A percentile compares a stretch with the other conserved stretches of the same genome.
phyloP scores from a whole-genome alignment of 306 rosid genomes.

The Castanopsis chinensis region DNA sequence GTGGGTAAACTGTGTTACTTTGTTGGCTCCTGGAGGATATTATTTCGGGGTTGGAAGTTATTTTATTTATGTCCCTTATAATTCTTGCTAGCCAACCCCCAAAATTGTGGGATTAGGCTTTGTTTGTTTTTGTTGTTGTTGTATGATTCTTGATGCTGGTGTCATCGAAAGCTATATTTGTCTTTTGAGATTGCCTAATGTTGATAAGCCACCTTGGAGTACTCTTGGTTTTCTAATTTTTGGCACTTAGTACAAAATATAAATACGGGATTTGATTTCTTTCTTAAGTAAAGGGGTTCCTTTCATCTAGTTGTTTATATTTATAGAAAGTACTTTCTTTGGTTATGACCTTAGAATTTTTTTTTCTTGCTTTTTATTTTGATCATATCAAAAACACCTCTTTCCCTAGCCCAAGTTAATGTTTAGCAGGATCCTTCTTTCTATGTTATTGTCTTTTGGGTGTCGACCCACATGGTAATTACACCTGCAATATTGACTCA shows the following conservation, averaged over 20 bases:
- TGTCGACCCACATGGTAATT: not conserved
- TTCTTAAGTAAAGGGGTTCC: not conserved
- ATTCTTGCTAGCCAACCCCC: not conserved
- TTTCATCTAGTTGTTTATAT: not conserved
- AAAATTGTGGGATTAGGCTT: too few species aligned
- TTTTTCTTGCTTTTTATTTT: too few species aligned
- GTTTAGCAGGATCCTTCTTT: too few species aligned
- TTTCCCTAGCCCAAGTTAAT: too few species aligned
- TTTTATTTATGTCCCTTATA: not conserved
- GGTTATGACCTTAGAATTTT: too few species aligned
- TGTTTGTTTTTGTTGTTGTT: too few species aligned
- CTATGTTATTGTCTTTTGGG: too few species aligned
- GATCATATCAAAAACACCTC: too few species aligned
- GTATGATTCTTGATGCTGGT: not conserved
- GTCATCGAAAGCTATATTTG: not conserved
- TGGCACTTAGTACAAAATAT: not conserved
- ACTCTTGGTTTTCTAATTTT: not conserved
- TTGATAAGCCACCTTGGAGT: not conserved
- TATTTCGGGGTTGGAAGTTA: slow-evolving; percentile 14
- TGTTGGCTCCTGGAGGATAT: not conserved
- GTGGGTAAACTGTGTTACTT: slow-evolving; percentile 1
- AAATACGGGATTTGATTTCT: not conserved
- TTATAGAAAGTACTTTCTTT: not conserved
- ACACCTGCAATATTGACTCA: not conserved
- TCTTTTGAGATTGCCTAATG: slow-evolving; percentile 1